phyloP scores from a whole-genome alignment of 164 flowering plant species.

The Warburgia ugandensis region DNA sequence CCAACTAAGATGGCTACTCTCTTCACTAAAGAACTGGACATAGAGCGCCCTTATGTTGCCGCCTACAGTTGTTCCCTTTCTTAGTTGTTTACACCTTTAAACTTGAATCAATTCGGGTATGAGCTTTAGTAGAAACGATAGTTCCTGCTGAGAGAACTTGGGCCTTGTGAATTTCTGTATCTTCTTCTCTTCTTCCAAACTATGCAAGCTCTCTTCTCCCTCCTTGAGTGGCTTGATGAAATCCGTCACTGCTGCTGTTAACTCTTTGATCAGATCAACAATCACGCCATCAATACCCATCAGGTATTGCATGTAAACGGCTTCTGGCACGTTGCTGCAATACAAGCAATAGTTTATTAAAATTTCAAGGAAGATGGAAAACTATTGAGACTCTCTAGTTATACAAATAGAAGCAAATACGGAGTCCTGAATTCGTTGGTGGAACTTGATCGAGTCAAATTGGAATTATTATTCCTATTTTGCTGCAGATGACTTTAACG shows the following conservation, averaged over 20 bases:
- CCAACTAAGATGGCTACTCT: too few relatives aligned
- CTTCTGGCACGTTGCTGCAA: conserved; percentile 79
- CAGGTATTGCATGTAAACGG: conserved; percentile 83
- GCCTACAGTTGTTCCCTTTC: too few relatives aligned
- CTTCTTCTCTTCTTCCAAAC: conserved; percentile 19
- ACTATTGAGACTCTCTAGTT: too few relatives aligned
- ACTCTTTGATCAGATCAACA: conserved; percentile 73
- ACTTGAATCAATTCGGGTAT: conserved; percentile 68
- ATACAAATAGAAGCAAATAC: too few relatives aligned
- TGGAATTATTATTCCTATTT: too few relatives aligned
- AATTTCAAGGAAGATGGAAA: too few relatives aligned
- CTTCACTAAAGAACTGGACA: too few relatives aligned
- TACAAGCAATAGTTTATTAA: neutral
- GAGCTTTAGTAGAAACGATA: conserved; percentile 77
- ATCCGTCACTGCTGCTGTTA: conserved; percentile 48
- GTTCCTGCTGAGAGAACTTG: conserved; percentile 60
- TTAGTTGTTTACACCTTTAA: too few relatives aligned
- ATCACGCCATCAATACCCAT: conserved; percentile 97
- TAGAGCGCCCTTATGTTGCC: too few relatives aligned
- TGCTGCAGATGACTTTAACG: neutral
- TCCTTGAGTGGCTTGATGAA: conserved; percentile 33
- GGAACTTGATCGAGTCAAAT: too few relatives aligned
- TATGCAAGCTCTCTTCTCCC: conserved; percentile 10
- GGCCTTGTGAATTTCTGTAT: conserved; percentile 11
- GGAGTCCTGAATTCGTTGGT: too few relatives aligned